A percentile compares a stretch with the other conserved stretches of the same genome.
phyloP scores from a whole-genome alignment of 805 yeast genomes.

The Yarrowia sp. region DNA sequence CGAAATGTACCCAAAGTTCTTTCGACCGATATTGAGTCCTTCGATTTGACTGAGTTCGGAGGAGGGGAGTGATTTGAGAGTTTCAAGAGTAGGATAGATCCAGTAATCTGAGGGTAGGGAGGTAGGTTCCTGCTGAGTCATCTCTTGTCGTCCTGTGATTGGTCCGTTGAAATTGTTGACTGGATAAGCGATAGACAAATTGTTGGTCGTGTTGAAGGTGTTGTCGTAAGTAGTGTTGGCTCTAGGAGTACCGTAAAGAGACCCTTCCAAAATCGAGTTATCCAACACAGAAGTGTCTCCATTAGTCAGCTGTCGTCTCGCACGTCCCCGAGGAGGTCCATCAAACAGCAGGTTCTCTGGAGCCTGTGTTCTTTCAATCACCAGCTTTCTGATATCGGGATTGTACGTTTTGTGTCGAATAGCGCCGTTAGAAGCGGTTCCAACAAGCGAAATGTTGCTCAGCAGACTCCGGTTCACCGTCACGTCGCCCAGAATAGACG shows the following conservation, averaged over 20 bases:
- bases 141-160: neutral
- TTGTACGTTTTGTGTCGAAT: constrained; percentile 18
- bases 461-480: constrained; percentile 2
- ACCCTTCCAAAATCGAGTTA: neutral
- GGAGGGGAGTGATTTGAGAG: constrained; percentile 54
- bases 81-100: constrained; percentile 68
- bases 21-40: constrained; percentile 70
- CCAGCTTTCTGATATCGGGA: constrained; percentile 16
- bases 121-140: neutral
- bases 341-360: constrained; percentile 10
- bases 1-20: constrained; percentile 66
- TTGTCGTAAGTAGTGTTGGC: neutral
- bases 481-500: constrained; percentile 22
- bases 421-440: constrained; percentile 5
- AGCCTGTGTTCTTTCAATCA: constrained; percentile 10
- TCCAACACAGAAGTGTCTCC: neutral
- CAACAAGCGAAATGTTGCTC: constrained; percentile 13
- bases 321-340: neutral
- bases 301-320: neutral
- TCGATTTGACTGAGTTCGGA: constrained; percentile 58
- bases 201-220: neutral
- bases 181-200: constrained; percentile 9
- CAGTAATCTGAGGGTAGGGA: constrained; percentile 59
- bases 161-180: constrained; percentile 19
- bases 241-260: neutral